A percentile compares a stretch with the other conserved stretches of the same genome.
Evolutionary conservation across 768 basidiomycete genomes (phyloP).

Genomic region (Tylopilus felleus): DNA sequence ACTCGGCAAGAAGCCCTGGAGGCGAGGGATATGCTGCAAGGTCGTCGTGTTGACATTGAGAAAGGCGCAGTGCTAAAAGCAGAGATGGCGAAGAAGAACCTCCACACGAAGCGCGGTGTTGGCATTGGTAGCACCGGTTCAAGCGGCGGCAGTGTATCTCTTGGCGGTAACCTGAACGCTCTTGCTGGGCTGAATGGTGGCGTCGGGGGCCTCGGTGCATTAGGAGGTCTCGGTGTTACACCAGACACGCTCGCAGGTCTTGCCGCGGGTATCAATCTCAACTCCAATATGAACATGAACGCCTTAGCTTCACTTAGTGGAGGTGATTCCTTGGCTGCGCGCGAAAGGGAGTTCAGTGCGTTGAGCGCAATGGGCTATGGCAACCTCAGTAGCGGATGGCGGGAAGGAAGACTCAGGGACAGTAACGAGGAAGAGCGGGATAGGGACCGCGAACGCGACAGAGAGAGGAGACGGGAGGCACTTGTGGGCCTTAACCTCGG

Average conservation of each 20-base stretch:
- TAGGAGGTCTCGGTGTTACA: conserved; percentile 26
- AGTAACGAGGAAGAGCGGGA: conserved; percentile 37
- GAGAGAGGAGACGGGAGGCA: conserved; percentile 40
- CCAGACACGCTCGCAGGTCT: conserved; percentile 28
- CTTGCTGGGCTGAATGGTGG: conserved; percentile 24
- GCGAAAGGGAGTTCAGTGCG: conserved; percentile 48
- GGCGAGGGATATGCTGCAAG: conserved; percentile 86
- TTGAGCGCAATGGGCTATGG: conserved; percentile 48
- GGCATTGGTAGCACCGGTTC: conserved; percentile 50
- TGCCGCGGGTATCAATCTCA: conserved; percentile 30
- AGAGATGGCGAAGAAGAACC: conserved; percentile 99
- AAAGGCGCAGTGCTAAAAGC: conserved; percentile 93
- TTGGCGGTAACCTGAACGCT: conserved; percentile 25
- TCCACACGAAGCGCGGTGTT: conserved; percentile 91
- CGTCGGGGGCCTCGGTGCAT: conserved; percentile 27
- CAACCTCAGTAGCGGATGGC: conserved; percentile 31
- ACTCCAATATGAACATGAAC: conserved; percentile 26
- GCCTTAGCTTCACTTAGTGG: conserved; percentile 24
- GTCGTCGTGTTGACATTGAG: conserved; percentile 86
- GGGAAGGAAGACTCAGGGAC: conserved; percentile 35
- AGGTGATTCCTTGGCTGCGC: conserved; percentile 31
- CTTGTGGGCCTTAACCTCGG: conserved; percentile 39
- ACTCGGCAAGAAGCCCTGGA: conserved; percentile 82
- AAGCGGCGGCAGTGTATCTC: conserved; percentile 28
- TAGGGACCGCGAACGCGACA: conserved; percentile 46